Evolutionary conservation across 192 early-diverging fungal species (phyloP).

Genomic region (Rhizophagus clarus): DNA sequence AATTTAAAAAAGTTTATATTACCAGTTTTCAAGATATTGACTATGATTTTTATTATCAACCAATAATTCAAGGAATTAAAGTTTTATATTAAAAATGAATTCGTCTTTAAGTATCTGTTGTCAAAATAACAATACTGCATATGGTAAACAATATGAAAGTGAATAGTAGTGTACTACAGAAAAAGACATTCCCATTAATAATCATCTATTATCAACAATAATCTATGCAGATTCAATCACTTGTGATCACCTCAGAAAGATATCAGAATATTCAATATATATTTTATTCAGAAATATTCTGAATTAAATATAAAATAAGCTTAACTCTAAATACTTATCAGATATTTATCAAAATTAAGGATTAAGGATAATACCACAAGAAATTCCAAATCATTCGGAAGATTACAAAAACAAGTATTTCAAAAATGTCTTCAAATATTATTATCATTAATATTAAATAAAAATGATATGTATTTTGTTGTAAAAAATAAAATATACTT

Average conservation of each 20-base stretch:
- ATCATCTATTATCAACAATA: background rate
- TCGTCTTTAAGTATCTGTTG: background rate
- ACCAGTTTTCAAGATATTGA: background rate
- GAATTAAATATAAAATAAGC: background rate
- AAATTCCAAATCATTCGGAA: background rate
- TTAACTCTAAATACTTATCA: background rate
- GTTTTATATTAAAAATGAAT: background rate
- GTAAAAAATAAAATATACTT: background rate
- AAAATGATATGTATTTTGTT: background rate
- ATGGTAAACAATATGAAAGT: background rate
- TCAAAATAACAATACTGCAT: background rate
- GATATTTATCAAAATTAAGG: background rate
- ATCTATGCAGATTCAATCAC: background rate
- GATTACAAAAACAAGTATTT: background rate
- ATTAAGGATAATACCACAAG: background rate
- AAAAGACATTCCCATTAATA: background rate
- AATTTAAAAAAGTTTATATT: background rate
- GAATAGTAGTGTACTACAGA: background rate
- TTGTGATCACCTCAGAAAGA: background rate
- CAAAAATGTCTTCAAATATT: background rate
- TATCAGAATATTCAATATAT: background rate
- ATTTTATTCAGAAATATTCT: background rate
- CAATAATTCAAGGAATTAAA: background rate
- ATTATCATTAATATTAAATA: background rate
- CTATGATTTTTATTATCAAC: background rate